Conservation (phyloP, 305 asterid species). For the Ilex paraguariensis region DNA sequence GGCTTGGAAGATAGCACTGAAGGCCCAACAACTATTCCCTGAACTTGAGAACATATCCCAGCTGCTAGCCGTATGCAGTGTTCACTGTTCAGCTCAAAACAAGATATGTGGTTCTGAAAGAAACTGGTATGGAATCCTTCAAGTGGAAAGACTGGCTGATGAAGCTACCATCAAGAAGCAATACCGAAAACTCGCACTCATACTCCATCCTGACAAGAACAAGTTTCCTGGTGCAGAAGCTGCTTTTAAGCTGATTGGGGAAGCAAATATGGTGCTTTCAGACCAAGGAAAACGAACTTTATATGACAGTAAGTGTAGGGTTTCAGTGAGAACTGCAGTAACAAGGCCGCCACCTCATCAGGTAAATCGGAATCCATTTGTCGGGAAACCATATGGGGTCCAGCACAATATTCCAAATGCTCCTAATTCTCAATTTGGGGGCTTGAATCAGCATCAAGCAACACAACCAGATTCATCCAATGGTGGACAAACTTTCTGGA, state of each 20-base stretch:
- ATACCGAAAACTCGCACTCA: slow-evolving; percentile 72
- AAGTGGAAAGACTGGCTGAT: slow-evolving; percentile 60
- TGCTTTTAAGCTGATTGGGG: slow-evolving; percentile 83
- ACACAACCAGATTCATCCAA: slow-evolving; percentile 27
- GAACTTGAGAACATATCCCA: slow-evolving; percentile 69
- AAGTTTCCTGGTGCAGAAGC: slow-evolving; percentile 86
- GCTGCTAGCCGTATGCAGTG: slow-evolving; percentile 64
- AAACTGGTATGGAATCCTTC: slow-evolving; percentile 83
- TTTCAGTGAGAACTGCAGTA: slow-evolving; percentile 29
- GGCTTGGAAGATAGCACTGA: slow-evolving; percentile 64
- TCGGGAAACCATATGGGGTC: slow-evolving; percentile 19
- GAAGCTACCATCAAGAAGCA: slow-evolving; percentile 62
- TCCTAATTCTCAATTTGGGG: slow-evolving; percentile 17
- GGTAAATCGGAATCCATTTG: slow-evolving; percentile 20
- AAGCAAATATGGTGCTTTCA: slow-evolving; percentile 69
- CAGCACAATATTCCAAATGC: slow-evolving; percentile 35
- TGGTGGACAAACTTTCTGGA: slow-evolving; percentile 52
- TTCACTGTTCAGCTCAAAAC: slow-evolving; percentile 70
- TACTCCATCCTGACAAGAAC: slow-evolving; percentile 93
- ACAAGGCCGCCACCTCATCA: slow-evolving; percentile 34
- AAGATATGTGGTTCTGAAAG: slow-evolving; percentile 53
- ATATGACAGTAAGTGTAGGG: slow-evolving; percentile 49
- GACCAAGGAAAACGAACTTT: slow-evolving; percentile 48
- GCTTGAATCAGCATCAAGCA: slow-evolving; percentile 28
- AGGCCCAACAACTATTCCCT: slow-evolving; percentile 71